These are phyloP conservation scores for Colletotrichum sp. DNA, from an alignment of 2,329 filamentous ascomycete species.

Conservation along the genomic window DNA sequence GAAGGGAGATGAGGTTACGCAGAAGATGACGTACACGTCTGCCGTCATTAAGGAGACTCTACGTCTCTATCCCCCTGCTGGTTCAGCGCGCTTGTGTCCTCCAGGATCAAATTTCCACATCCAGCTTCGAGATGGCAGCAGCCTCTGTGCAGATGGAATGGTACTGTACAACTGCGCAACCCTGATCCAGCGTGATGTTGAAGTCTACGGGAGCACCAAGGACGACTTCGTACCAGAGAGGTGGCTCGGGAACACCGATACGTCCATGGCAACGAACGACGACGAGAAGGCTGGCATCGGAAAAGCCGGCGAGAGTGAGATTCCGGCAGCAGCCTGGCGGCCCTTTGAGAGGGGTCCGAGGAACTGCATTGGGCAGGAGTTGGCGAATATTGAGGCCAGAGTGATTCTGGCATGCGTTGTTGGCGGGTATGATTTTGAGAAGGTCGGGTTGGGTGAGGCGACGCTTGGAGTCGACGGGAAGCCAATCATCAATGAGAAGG, in stretches of 20 bases:
- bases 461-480: conserved; percentile 14
- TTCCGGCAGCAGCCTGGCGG: conserved; percentile 48
- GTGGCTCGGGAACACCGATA: conserved; percentile 37
- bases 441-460: conserved; percentile 21
- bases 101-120: conserved; percentile 33
- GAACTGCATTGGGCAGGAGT: conserved; percentile 60
- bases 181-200: conserved; percentile 38
- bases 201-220: conserved; percentile 38
- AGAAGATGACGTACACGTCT: conserved; percentile 36
- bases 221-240: conserved; percentile 44
- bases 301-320: not conserved
- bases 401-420: conserved; percentile 44
- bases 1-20: conserved; percentile 33
- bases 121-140: conserved; percentile 29
- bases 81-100: conserved; percentile 30
- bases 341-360: conserved; percentile 59
- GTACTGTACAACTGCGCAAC: conserved; percentile 38
- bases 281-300: conserved; percentile 2
- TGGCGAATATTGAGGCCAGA: conserved; percentile 59
- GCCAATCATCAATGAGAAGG: conserved; percentile 19
- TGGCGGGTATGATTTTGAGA: conserved; percentile 23
- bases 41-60: conserved; percentile 44
- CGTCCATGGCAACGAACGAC: conserved; percentile 24
- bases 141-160: conserved; percentile 35
- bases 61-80: conserved; percentile 38